Conservation (phyloP, 805 yeast genomes). For the Yamadazyma phyllophila region DNA sequence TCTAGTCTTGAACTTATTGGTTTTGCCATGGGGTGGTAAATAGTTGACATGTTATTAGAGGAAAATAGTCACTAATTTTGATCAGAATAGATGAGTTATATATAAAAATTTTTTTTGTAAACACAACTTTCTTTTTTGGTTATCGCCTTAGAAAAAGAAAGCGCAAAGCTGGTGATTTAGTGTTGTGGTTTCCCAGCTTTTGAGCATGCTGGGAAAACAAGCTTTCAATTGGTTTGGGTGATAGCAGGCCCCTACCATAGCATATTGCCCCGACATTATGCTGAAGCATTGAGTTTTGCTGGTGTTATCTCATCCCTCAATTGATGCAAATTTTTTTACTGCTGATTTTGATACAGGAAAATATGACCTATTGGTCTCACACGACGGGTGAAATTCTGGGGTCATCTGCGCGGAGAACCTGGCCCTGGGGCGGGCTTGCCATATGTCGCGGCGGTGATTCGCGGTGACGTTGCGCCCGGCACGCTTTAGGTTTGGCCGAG, state of each 20-base stretch:
- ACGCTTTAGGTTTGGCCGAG: too few relatives aligned
- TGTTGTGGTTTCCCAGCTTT: background rate
- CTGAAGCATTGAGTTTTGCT: background rate
- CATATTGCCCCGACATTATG: background rate
- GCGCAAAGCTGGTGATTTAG: background rate
- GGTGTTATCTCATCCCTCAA: slow-evolving; percentile 6
- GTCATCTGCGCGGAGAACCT: slow-evolving; percentile 1
- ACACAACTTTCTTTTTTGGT: slow-evolving; percentile 10
- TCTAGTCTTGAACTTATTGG: slow-evolving; percentile 10
- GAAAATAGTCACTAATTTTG: background rate
- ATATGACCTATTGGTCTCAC: slow-evolving; percentile 2
- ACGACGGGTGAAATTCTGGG: slow-evolving; percentile 9
- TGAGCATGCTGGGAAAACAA: background rate
- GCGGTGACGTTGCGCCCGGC: too few relatives aligned
- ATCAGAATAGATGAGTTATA: slow-evolving; percentile 8
- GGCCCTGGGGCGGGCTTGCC: too few relatives aligned
- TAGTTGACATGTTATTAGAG: slow-evolving; percentile 22
- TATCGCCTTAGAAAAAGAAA: slow-evolving; percentile 11
- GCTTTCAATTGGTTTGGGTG: too few relatives aligned
- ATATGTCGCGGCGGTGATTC: too few relatives aligned
- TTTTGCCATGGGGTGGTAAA: slow-evolving; percentile 32
- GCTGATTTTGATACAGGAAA: slow-evolving; percentile 2
- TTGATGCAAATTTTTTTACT: slow-evolving; percentile 7
- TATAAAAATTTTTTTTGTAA: slow-evolving; percentile 10
- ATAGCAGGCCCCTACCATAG: too few relatives aligned